These are phyloP conservation scores for Aspergillus brasiliensis DNA, from an alignment of 2,329 filamentous ascomycete genomes.

Conservation along the genomic window DNA sequence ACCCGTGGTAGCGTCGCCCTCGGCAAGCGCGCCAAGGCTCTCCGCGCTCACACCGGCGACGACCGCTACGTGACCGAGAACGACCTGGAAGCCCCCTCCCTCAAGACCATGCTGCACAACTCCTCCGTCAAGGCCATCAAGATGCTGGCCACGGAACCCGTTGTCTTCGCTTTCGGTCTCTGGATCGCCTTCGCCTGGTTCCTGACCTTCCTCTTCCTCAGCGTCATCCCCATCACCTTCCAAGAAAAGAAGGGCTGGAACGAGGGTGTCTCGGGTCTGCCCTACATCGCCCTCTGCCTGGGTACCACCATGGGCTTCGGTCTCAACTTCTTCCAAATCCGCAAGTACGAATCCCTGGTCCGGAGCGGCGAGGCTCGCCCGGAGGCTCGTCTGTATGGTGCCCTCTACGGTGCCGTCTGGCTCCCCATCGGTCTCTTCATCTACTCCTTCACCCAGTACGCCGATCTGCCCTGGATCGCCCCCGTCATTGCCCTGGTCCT, in stretches of 20 bases:
- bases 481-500: slow-evolving; percentile 53
- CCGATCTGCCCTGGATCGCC: slow-evolving; percentile 52
- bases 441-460: slow-evolving; percentile 58
- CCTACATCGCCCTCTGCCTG: slow-evolving; percentile 55
- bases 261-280: slow-evolving; percentile 53
- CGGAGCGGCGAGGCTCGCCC: slow-evolving; percentile 39
- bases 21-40: slow-evolving; percentile 51
- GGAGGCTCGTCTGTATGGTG: slow-evolving; percentile 53
- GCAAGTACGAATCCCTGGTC: slow-evolving; percentile 51
- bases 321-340: slow-evolving; percentile 54
- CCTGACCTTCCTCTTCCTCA: slow-evolving; percentile 57
- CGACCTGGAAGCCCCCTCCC: slow-evolving; percentile 54
- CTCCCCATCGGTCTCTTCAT: slow-evolving; percentile 55
- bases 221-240: slow-evolving; percentile 55
- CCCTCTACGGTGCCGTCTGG: slow-evolving; percentile 51
- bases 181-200: slow-evolving; percentile 59
- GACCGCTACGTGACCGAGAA: slow-evolving; percentile 54
- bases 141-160: slow-evolving; percentile 54
- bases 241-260: slow-evolving; percentile 55
- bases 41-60: slow-evolving; percentile 52
- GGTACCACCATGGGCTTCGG: slow-evolving; percentile 54
- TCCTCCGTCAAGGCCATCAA: slow-evolving; percentile 56
- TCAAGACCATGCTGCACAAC: slow-evolving; percentile 44
- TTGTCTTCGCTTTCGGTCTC: slow-evolving; percentile 53
- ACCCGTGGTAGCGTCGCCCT: slow-evolving; percentile 53